Evolutionary conservation across 2,329 filamentous ascomycete species (phyloP).

Genomic region (Elsinoe arachidis): DNA sequence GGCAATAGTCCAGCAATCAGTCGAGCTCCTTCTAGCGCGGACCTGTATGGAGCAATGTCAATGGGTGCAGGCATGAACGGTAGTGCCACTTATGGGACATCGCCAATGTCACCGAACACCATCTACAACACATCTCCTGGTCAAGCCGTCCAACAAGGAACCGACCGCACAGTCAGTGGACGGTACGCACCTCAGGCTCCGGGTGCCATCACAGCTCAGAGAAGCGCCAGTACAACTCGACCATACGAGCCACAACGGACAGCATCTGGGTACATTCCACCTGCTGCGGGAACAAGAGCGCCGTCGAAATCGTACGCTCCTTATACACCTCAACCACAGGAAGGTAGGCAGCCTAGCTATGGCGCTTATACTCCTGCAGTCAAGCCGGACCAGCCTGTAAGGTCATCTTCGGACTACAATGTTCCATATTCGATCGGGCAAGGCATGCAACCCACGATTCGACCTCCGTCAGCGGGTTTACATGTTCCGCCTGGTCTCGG

Average conservation of each 20-base stretch:
- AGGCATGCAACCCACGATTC: background rate
- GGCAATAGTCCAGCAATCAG: constrained; percentile 47
- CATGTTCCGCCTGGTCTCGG: background rate
- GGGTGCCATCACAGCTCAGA: constrained; percentile 11
- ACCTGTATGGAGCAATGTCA: constrained; percentile 57
- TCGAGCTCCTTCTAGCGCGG: constrained; percentile 58
- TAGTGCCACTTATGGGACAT: background rate
- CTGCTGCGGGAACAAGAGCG: constrained; percentile 12
- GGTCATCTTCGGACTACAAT: constrained; percentile 10
- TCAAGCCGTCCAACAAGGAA: background rate
- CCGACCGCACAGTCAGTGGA: constrained; percentile 11
- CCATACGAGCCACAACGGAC: constrained; percentile 16
- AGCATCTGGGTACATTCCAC: constrained; percentile 3
- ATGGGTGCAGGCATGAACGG: constrained; percentile 22
- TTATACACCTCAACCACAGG: constrained; percentile 1
- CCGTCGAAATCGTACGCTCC: constrained; percentile 5
- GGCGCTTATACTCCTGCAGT: constrained; percentile 3
- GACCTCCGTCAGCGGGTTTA: constrained; percentile 1
- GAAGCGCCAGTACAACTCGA: constrained; percentile 8
- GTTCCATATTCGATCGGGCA: background rate
- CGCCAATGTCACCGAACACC: constrained; percentile 18
- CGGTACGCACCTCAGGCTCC: constrained; percentile 16
- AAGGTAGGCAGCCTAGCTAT: constrained; percentile 5
- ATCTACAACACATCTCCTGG: constrained; percentile 24
- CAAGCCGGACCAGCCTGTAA: constrained; percentile 8